These are phyloP conservation scores for Stagonosporopsis chrysanthemi DNA, from an alignment of 2,329 filamentous ascomycete species.

Conservation along the genomic window DNA sequence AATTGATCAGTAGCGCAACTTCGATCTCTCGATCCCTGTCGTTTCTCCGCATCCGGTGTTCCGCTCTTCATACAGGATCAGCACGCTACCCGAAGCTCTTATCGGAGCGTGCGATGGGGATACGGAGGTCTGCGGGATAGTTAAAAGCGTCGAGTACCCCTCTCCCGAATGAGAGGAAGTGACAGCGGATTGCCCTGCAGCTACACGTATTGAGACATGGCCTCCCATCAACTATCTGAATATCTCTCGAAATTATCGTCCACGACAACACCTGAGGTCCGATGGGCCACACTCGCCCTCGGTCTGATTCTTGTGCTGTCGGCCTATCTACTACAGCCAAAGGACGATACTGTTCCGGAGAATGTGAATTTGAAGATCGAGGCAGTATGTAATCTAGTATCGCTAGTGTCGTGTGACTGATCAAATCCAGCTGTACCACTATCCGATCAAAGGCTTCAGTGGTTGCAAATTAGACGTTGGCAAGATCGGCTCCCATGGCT, in stretches of 20 bases:
- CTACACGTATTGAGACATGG: background rate
- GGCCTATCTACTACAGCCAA: background rate
- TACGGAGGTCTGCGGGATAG: background rate
- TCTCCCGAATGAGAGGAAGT: background rate
- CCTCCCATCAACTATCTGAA: background rate
- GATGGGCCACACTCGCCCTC: background rate
- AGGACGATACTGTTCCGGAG: background rate
- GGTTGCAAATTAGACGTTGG: conserved; percentile 14
- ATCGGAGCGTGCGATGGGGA: background rate
- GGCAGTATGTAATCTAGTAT: background rate
- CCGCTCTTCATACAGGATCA: background rate
- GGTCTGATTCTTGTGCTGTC: background rate
- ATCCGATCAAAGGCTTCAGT: conserved; percentile 22
- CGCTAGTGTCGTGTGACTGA: no score
- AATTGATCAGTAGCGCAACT: background rate
- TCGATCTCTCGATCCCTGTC: background rate
- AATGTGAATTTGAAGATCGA: background rate
- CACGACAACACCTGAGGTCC: background rate
- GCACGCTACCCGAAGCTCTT: background rate
- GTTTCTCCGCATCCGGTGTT: background rate
- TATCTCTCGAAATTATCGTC: background rate
- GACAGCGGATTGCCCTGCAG: background rate
- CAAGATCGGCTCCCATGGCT: conserved; percentile 16
- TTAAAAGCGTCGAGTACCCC: background rate
- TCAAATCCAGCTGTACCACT: conserved; percentile 16